phyloP scores from a whole-genome alignment of 2,329 filamentous ascomycete species.

The Bipolaris sorokiniana region DNA sequence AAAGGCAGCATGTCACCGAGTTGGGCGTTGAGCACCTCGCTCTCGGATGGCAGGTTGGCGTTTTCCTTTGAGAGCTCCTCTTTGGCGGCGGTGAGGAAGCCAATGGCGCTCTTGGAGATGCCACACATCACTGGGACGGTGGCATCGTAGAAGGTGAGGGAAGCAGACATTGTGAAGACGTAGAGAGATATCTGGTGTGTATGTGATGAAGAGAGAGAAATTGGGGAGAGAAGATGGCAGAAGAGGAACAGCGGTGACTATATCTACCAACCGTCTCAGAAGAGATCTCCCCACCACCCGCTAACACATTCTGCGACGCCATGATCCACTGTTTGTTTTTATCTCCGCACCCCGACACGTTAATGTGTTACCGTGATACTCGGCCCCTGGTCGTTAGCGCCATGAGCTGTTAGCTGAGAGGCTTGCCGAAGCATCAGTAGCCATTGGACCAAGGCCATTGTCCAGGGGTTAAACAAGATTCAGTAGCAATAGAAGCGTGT shows the following conservation, averaged over 20 bases:
- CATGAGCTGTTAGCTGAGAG: not conserved
- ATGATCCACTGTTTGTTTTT: slow-evolving; percentile 1
- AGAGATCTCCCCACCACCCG: not conserved
- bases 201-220: not conserved
- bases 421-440: not conserved
- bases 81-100: slow-evolving; percentile 25
- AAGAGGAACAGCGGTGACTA: not conserved
- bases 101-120: slow-evolving; percentile 19
- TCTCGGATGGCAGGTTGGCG: slow-evolving; percentile 16
- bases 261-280: not conserved
- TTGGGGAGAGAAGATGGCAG: not conserved
- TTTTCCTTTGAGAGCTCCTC: slow-evolving; percentile 20
- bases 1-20: slow-evolving; percentile 31
- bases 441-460: not conserved
- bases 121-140: slow-evolving; percentile 23
- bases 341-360: not conserved
- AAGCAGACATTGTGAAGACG: slow-evolving; percentile 22
- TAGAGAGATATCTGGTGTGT: not conserved
- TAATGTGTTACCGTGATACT: not conserved
- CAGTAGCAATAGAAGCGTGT: not conserved
- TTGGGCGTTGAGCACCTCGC: slow-evolving; percentile 25
- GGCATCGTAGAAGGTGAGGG: slow-evolving; percentile 26
- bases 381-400: not conserved
- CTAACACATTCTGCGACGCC: not conserved
- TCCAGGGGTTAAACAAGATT: not conserved